Evolutionary conservation across 2,329 filamentous ascomycete species (phyloP), one percentile per base, ranked within the genome.

Genomic region (Scedosporium apiospermum): DNA sequence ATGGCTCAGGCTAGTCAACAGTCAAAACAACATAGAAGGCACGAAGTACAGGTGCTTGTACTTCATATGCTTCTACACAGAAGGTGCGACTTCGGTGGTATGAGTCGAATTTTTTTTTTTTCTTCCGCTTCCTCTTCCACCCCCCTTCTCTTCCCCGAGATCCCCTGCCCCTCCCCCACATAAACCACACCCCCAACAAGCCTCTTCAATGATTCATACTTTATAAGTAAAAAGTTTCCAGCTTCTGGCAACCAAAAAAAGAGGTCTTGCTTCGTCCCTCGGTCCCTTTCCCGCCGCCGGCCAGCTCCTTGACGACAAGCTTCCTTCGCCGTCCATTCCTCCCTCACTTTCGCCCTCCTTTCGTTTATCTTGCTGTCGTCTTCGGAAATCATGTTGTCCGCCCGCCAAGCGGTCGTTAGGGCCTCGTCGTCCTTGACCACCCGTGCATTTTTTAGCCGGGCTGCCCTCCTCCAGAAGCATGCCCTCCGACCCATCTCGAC

Each of bases 341-440:
- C 46, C 60, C 55, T 62, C 18, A 23, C 21, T 51, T 16, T 63
- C 58, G 38, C 49, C 57, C 57, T 58, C 58, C 57, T 55, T 61
- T 55, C 51, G 46, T 46, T 23, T 62, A 42, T 41, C 63, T 30
- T 58, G 18, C 30, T 58, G 26, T 44, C 44, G 44, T 53, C 34
- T n/a, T 18, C 46, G 61, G 38, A 53, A 67, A 70, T 61, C 42
- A 80, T 81, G 78, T 71, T 80, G 64, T 77, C 78, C 66, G 73
- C 75, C 61, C 71, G 73, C 64, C 72, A 75, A 66, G 74, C 73
- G 65, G 72, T 74, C 68, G 66, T 80, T 64, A 71, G 78, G 72
- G 77, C 77, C 62, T 76, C 76, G 63, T 74, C 34, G 42, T 61
- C 60, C 60, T 38, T 61, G 27, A 61, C 60, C 60, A 30, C 60